These are phyloP conservation scores for Ophiostoma australiae DNA, from an alignment of 2,329 filamentous ascomycete genomes.

Conservation along the genomic window DNA sequence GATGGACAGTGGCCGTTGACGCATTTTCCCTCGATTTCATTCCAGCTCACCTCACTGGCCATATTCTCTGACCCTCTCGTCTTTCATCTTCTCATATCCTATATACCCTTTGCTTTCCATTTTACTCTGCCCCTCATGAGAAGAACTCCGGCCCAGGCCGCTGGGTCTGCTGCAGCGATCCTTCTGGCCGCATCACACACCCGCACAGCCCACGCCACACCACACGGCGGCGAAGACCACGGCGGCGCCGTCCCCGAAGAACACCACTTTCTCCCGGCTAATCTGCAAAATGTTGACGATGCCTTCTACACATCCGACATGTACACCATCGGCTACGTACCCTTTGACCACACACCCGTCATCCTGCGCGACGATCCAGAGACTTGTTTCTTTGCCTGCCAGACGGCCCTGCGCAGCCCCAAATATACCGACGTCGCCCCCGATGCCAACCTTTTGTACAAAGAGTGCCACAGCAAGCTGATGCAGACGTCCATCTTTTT, in stretches of 20 bases:
- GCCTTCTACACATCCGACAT: slow-evolving; percentile 6
- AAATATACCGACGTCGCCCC: slow-evolving; percentile 17
- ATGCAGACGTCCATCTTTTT: slow-evolving; percentile 33
- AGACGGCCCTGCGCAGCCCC: slow-evolving; percentile 19
- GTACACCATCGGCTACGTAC: background rate
- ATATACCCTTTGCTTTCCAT: background rate
- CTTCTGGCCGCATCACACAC: background rate
- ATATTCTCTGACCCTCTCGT: background rate
- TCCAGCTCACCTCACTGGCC: background rate
- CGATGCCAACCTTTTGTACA: slow-evolving; percentile 12
- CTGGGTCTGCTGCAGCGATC: slow-evolving; percentile 6
- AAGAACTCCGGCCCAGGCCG: background rate
- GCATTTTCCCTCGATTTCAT: background rate
- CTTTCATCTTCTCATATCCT: background rate
- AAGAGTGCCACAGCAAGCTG: slow-evolving; percentile 23
- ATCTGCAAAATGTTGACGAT: background rate
- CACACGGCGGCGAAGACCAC: slow-evolving; percentile 12
- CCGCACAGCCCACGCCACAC: background rate
- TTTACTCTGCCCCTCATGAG: background rate
- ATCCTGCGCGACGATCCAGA: slow-evolving; percentile 6
- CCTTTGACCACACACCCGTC: background rate
- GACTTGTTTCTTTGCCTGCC: slow-evolving; percentile 20
- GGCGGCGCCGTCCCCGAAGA: slow-evolving; percentile 5
- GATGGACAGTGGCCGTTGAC: slow-evolving; percentile 7
- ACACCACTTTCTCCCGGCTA: background rate